A percentile compares a stretch with the other conserved stretches of the same genome.
These are phyloP conservation scores for Kluyveromyces dobzhanskii DNA, from an alignment of 805 yeast genomes.

Conservation along the genomic window DNA sequence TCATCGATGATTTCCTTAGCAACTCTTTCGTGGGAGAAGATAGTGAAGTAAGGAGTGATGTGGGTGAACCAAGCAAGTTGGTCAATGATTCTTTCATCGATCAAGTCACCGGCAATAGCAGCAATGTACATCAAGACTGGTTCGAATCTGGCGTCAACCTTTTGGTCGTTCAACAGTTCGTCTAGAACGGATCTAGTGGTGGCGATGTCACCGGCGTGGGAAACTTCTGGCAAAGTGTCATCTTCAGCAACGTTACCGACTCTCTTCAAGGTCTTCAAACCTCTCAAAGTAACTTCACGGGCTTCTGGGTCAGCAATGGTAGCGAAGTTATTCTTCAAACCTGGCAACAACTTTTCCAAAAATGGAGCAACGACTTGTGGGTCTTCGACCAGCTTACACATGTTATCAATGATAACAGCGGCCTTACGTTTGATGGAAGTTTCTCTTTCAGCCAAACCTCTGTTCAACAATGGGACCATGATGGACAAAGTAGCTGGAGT, in stretches of 20 bases:
- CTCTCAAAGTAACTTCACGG: slow-evolving; percentile 96
- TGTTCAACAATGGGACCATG: slow-evolving; percentile 97
- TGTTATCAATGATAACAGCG: slow-evolving; percentile 99
- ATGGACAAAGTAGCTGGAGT: slow-evolving; percentile 98
- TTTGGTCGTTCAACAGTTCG: slow-evolving; percentile 58
- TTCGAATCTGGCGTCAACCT: slow-evolving; percentile 70
- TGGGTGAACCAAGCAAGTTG: slow-evolving; percentile 85
- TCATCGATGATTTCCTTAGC: slow-evolving; percentile 87
- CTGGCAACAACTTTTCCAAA: slow-evolving; percentile 91
- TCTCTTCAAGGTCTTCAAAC: slow-evolving; percentile 94
- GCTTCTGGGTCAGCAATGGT: slow-evolving; percentile 99
- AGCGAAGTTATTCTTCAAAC: slow-evolving; percentile 86
- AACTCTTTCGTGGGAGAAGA: slow-evolving; percentile 88
- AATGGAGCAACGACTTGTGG: slow-evolving; percentile 99
- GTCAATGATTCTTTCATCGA: slow-evolving; percentile 94
- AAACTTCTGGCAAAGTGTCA: slow-evolving; percentile 91
- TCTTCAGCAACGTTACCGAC: slow-evolving; percentile 94
- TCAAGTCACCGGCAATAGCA: slow-evolving; percentile 96
- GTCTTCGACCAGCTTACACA: slow-evolving; percentile 99
- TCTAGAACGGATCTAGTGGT: slow-evolving; percentile 81
- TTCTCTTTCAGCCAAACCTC: slow-evolving; percentile 99
- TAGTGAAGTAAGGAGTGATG: slow-evolving; percentile 89
- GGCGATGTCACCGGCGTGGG: slow-evolving; percentile 94
- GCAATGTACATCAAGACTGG: slow-evolving; percentile 76
- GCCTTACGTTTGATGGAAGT: slow-evolving; percentile 99